These are phyloP conservation scores for Aspergillus hortae DNA, from an alignment of 2,329 filamentous ascomycete genomes.

Conservation along the genomic window DNA sequence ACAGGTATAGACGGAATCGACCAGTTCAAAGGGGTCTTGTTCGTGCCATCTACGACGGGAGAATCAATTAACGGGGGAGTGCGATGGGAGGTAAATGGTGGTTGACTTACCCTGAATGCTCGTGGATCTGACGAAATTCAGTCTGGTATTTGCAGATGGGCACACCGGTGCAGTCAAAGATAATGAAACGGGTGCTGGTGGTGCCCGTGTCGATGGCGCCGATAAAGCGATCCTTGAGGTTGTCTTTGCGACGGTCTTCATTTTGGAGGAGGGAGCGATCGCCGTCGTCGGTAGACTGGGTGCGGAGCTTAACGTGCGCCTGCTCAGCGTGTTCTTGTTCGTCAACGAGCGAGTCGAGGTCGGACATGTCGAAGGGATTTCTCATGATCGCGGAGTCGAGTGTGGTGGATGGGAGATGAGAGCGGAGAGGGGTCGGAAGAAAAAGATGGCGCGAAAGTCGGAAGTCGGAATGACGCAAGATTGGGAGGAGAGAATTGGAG, in stretches of 20 bases:
- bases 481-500: not conserved
- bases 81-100: not conserved
- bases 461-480: conserved; percentile 1
- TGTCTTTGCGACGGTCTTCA: conserved; percentile 26
- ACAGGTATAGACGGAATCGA: conserved; percentile 71
- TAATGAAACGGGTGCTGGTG: conserved; percentile 83
- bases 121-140: conserved; percentile 81
- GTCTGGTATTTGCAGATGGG: conserved; percentile 81
- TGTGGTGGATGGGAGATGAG: not conserved
- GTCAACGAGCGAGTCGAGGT: conserved; percentile 19
- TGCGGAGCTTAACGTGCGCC: conserved; percentile 21
- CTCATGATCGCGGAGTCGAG: conserved; percentile 13
- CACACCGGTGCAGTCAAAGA: conserved; percentile 76
- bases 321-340: conserved; percentile 16
- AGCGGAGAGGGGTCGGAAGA: not conserved
- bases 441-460: not conserved
- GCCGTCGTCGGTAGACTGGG: conserved; percentile 30
- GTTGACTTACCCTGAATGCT: conserved; percentile 69
- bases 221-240: conserved; percentile 56
- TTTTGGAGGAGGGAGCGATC: conserved; percentile 34
- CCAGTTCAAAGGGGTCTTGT: conserved; percentile 75
- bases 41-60: conserved; percentile 70
- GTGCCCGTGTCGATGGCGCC: conserved; percentile 90
- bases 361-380: conserved; percentile 33
- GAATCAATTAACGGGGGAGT: conserved; percentile 2